phyloP scores from a whole-genome alignment of 495 filamentous ascomycete genomes.

The Neurospora terricola region DNA sequence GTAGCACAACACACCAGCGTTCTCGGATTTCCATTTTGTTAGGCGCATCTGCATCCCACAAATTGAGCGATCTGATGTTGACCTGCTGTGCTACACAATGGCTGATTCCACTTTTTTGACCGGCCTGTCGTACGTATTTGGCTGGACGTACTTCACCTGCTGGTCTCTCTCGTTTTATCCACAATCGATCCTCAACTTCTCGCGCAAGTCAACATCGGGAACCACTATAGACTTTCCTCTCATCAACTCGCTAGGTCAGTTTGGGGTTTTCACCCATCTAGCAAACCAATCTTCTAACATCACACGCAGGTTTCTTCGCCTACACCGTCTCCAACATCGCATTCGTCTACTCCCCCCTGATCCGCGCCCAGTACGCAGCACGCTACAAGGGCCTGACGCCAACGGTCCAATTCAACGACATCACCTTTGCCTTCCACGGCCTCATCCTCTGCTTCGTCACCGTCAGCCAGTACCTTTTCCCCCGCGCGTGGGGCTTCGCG shows the following conservation, averaged over 20 bases:
- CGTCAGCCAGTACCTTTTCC: conserved; percentile 64
- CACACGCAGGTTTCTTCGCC: conserved; percentile 53
- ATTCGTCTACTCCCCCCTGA: conserved; percentile 68
- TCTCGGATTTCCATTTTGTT: neutral
- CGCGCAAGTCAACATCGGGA: conserved; percentile 64
- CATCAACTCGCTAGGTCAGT: conserved; percentile 65
- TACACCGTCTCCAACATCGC: conserved; percentile 58
- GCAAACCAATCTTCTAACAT: neutral
- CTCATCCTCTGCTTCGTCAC: conserved; percentile 55
- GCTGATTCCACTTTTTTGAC: conserved; percentile 7
- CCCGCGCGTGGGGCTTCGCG: conserved; percentile 64
- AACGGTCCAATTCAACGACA: conserved; percentile 82
- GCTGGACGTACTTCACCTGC: conserved; percentile 54
- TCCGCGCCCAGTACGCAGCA: conserved; percentile 75
- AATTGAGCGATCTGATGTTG: neutral
- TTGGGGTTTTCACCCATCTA: conserved; percentile 7
- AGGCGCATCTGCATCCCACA: neutral
- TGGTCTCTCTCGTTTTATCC: conserved; percentile 93
- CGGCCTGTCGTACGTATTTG: conserved; percentile 42
- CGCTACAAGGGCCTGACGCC: conserved; percentile 63
- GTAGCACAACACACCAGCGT: neutral
- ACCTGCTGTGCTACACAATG: neutral
- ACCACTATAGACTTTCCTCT: conserved; percentile 79
- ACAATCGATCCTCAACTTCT: conserved; percentile 68
- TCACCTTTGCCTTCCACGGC: conserved; percentile 75